Base-by-base conservation (phyloP, 2,329 filamentous ascomycete species). In the Gaeumannomyces sp. region DNA sequence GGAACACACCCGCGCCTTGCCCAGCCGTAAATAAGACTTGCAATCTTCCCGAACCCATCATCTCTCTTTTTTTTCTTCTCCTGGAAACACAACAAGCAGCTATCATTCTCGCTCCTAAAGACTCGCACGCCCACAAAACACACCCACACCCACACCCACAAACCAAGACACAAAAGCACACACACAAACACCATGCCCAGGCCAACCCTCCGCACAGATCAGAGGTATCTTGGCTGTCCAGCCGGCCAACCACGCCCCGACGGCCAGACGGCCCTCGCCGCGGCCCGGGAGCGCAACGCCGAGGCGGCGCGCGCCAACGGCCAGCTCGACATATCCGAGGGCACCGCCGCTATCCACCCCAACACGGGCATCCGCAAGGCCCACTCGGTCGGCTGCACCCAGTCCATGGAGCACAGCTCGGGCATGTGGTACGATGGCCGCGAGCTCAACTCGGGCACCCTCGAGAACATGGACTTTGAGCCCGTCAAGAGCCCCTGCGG, bases 391-490 rank as follows among this genome's bases (percentile, higher is more conserved):
- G 61, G 61, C 27, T 62, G 61, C 45, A 62, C 61, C 8, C 61
- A 62, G 27, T 62, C 61, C 25, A 28, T 62, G 61, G 61, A 62
- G 61, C 61, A 62, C 61, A 62, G 35, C 38, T 53, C 35, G 22
- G 61, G 61, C 25, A 62, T 62, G 61, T 62, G 61, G 61, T 62
- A 62, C 61, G 61, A 62, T 14, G 61, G 61, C 6, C 35, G 45
- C 6, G 61, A 62, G 29, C 61, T 45, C 38, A 13, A 13, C 38
- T 62, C 61, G 19, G 61, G 61, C 50, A 38, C 61, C n/a, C 61
- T 62, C 35, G 61, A 62, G 35, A 27, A 62, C 13, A 14, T 62
- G 14, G 38, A 62, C 22, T 62, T 56, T 29, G 38, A 50, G 7
- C 35, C 25, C 13, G 35, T 29, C 61, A 27, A 62, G 13, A 38